phyloP scores from a whole-genome alignment of 805 yeast genomes.

The Zygotorulaspora sp. region DNA sequence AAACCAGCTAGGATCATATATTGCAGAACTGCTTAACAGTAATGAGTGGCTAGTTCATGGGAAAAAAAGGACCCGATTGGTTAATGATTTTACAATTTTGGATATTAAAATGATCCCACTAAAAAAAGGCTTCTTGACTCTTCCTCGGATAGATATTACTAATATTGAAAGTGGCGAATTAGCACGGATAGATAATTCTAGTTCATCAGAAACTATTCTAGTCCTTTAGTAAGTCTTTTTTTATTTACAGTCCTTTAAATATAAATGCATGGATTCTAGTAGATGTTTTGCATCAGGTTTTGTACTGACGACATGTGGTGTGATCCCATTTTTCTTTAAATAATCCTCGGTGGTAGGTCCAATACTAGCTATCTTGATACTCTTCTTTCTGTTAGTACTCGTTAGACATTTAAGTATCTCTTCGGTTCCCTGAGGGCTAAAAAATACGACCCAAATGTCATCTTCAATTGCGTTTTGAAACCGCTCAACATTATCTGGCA shows the following conservation, averaged over 20 bases:
- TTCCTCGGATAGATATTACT: conserved; percentile 58
- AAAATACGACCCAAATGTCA: conserved; percentile 70
- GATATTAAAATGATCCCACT: conserved; percentile 63
- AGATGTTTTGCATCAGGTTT: conserved; percentile 69
- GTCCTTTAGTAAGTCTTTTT: conserved; percentile 48
- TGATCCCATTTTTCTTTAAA: conserved; percentile 47
- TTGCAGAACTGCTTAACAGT: conserved; percentile 45
- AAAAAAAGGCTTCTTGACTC: conserved; percentile 62
- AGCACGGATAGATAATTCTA: conserved; percentile 61
- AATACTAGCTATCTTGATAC: conserved; percentile 63
- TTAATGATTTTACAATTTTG: conserved; percentile 31
- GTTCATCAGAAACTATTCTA: conserved; percentile 62
- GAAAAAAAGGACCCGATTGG: conserved; percentile 49
- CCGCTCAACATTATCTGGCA: conserved; percentile 43
- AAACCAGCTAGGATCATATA: conserved; percentile 28
- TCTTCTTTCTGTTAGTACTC: conserved; percentile 1
- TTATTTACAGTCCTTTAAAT: conserved; percentile 21
- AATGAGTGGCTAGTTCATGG: conserved; percentile 86
- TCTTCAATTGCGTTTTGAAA: conserved; percentile 23
- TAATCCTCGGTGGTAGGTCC: conserved; percentile 87
- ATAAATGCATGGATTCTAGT: conserved; percentile 33
- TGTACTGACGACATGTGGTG: conserved; percentile 58
- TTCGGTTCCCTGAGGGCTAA: conserved; percentile 86
- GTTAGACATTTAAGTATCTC: conserved; percentile 49
- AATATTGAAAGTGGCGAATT: conserved; percentile 35